Evolutionary conservation across 495 filamentous ascomycete genomes (phyloP).

Genomic region (Aspergillus wentii): DNA sequence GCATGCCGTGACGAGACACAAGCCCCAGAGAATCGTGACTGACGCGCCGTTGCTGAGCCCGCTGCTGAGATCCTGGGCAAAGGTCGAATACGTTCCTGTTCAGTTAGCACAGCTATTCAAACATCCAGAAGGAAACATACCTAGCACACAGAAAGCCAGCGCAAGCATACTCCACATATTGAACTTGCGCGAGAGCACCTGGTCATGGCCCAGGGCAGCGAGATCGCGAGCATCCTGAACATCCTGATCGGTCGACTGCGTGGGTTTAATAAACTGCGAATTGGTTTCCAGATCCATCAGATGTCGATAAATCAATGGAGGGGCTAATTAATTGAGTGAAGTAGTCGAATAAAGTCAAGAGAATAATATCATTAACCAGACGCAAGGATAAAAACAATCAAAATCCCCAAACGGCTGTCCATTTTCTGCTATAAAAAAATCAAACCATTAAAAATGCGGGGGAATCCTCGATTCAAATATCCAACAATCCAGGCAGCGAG

Average conservation of each 20-base stretch:
- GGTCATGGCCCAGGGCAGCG: conserved; percentile 45
- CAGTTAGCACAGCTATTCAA: no score
- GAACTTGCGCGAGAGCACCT: conserved; percentile 43
- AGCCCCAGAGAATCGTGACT: conserved; percentile 44
- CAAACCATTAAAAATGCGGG: no score
- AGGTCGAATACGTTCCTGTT: conserved; percentile 37
- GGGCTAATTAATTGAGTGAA: background rate
- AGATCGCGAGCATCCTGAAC: conserved; percentile 45
- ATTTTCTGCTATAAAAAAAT: conserved; percentile 4
- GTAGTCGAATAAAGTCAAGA: no score
- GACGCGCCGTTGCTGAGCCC: conserved; percentile 41
- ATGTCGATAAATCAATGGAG: background rate
- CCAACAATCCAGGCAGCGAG: no score
- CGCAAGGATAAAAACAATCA: no score
- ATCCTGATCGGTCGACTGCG: conserved; percentile 23
- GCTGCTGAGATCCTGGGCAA: conserved; percentile 38
- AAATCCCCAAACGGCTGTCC: conserved; percentile 2
- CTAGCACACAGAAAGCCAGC: conserved; percentile 41
- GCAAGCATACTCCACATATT: conserved; percentile 42
- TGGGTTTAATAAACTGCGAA: conserved; percentile 23
- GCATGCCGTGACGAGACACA: conserved; percentile 35
- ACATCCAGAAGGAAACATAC: conserved; percentile 1
- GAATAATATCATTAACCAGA: no score
- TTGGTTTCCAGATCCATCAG: conserved; percentile 31
- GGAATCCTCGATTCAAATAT: no score